Evolutionary conservation across 2,329 filamentous ascomycete genomes (phyloP).

Genomic region (Talaromyces sp.): DNA sequence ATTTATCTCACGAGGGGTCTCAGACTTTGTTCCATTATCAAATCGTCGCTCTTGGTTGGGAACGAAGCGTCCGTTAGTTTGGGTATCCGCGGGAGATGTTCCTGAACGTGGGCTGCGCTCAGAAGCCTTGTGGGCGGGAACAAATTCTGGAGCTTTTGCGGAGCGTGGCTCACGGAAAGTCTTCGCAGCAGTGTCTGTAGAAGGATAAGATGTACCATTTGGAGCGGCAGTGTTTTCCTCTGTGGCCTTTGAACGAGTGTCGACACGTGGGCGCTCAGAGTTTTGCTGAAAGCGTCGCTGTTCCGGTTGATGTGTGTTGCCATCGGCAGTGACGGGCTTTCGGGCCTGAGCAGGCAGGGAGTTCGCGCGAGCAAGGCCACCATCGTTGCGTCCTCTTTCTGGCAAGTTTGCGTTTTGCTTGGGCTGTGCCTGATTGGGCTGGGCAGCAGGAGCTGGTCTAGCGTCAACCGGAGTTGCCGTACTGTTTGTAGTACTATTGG

Average conservation of each 20-base stretch:
- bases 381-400: constrained; percentile 37
- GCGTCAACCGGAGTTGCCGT: neutral
- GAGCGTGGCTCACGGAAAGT: constrained; percentile 36
- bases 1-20: constrained; percentile 28
- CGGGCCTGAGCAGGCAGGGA: constrained; percentile 39
- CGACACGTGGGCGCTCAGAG: constrained; percentile 31
- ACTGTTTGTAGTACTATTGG: constrained; percentile 26
- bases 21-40: constrained; percentile 39
- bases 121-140: constrained; percentile 26
- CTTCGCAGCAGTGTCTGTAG: constrained; percentile 30
- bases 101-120: constrained; percentile 30
- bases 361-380: constrained; percentile 36
- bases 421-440: constrained; percentile 25
- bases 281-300: constrained; percentile 33
- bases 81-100: constrained; percentile 32
- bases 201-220: constrained; percentile 30
- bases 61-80: constrained; percentile 31
- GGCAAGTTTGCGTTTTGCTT: constrained; percentile 31
- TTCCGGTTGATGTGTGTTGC: constrained; percentile 26
- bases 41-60: constrained; percentile 36
- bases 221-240: constrained; percentile 28
- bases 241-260: constrained; percentile 27
- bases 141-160: constrained; percentile 31
- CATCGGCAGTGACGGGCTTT: constrained; percentile 37
- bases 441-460: constrained; percentile 29